phyloP scores from a whole-genome alignment of 2,329 filamentous ascomycete species.

The Neonectria punicea region DNA sequence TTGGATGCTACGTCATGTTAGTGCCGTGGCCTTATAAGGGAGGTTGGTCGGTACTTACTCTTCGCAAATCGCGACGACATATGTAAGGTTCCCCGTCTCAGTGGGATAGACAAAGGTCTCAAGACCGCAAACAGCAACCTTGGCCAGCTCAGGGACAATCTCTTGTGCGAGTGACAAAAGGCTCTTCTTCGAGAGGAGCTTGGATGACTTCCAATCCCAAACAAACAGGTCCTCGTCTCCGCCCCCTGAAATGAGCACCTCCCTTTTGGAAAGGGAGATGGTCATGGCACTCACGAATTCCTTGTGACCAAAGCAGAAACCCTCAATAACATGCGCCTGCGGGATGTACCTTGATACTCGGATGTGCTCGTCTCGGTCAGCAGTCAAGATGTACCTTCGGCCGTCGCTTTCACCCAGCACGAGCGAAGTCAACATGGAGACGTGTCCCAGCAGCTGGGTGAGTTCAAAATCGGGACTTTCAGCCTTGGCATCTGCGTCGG shows the following conservation, averaged over 20 bases:
- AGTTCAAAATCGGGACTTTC: conserved; percentile 72
- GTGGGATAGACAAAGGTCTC: conserved; percentile 48
- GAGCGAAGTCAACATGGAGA: conserved; percentile 91
- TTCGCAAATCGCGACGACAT: conserved; percentile 65
- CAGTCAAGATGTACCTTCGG: conserved; percentile 64
- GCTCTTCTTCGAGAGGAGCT: conserved; percentile 64
- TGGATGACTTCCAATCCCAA: conserved; percentile 80
- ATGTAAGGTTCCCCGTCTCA: conserved; percentile 42
- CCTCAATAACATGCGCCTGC: conserved; percentile 88
- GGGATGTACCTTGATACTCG: conserved; percentile 83
- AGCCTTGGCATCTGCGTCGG: conserved; percentile 43
- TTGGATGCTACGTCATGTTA: conserved; percentile 57
- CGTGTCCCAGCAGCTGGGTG: conserved; percentile 86
- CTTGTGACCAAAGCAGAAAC: conserved; percentile 87
- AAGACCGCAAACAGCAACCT: conserved; percentile 61
- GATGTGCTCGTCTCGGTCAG: conserved; percentile 77
- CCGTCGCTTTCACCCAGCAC: conserved; percentile 58
- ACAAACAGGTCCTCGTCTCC: conserved; percentile 82
- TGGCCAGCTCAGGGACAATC: conserved; percentile 49
- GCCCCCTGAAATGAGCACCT: conserved; percentile 84
- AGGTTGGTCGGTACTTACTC: conserved; percentile 56
- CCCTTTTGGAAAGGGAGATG: conserved; percentile 64
- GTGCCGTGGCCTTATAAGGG: background rate
- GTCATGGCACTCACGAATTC: conserved; percentile 85
- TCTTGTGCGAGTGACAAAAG: conserved; percentile 58